These are phyloP conservation scores for Nicotiana sylvestris DNA, from an alignment of 257 asterid genomes.

Conservation along the genomic window DNA sequence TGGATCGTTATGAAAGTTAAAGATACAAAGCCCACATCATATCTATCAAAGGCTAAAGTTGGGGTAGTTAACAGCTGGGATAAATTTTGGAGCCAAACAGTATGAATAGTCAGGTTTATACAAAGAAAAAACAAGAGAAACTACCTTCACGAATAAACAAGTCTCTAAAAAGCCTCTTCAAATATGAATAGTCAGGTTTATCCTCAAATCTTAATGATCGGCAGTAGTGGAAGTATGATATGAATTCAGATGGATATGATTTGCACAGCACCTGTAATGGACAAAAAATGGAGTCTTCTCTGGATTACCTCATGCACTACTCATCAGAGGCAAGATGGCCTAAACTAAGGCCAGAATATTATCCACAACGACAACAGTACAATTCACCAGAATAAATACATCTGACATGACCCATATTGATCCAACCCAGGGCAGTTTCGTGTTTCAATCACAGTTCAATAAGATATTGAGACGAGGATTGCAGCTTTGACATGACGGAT, in stretches of 20 bases:
- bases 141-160: slow-evolving; percentile 25
- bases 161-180: slow-evolving; percentile 26
- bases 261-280: slow-evolving; percentile 23
- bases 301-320: background rate
- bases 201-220: slow-evolving; percentile 27
- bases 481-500: background rate
- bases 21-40: background rate
- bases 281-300: background rate
- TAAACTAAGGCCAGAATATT: background rate
- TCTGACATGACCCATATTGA: slow-evolving; percentile 1
- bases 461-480: background rate
- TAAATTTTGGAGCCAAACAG: background rate
- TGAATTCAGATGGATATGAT: slow-evolving; percentile 26
- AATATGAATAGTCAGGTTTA: slow-evolving; percentile 24
- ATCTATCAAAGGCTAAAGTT: background rate
- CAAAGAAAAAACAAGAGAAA: background rate
- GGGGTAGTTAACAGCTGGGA: background rate
- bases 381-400: background rate
- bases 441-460: background rate
- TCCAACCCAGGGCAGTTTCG: background rate
- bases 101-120: no score
- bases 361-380: background rate
- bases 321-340: background rate
- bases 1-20: background rate
- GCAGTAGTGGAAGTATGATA: slow-evolving; percentile 25